A percentile compares a stretch with the other conserved stretches of the same genome.
Conservation (phyloP, 140 eudicot genomes). For the Cichorium intybus region DNA sequence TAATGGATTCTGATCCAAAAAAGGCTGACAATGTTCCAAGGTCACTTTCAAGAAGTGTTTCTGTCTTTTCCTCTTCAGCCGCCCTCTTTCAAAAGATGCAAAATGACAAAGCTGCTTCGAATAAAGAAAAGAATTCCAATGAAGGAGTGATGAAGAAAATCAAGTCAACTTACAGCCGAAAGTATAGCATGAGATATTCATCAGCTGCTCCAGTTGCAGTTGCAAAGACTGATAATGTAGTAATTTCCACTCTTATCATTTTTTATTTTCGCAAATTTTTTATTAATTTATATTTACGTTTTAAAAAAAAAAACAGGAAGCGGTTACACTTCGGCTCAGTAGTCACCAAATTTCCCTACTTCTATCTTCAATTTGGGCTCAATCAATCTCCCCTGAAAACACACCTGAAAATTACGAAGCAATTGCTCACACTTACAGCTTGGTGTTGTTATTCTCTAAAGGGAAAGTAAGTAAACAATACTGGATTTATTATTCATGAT, state of each 20-base stretch:
- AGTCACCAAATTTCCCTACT: slow-evolving; percentile 66
- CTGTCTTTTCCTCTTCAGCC: slow-evolving; percentile 79
- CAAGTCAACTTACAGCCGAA: slow-evolving; percentile 59
- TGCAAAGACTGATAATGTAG: slow-evolving; percentile 27
- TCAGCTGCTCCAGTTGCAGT: slow-evolving; percentile 23
- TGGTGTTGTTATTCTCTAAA: slow-evolving; percentile 62
- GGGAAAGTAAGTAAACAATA: slow-evolving; percentile 47
- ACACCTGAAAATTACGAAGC: slow-evolving; percentile 73
- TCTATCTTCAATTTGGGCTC: slow-evolving; percentile 72
- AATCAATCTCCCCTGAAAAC: slow-evolving; percentile 59
- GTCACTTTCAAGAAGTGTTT: slow-evolving; percentile 63
- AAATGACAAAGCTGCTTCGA: slow-evolving; percentile 32
- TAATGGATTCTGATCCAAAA: slow-evolving; percentile 16
- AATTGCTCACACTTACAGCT: slow-evolving; percentile 69
- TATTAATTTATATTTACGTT: neutral
- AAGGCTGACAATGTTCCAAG: slow-evolving; percentile 37
- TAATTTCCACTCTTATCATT: neutral
- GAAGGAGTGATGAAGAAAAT: slow-evolving; percentile 42
- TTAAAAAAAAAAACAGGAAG: slow-evolving; percentile 41
- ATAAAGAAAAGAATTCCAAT: slow-evolving; percentile 25
- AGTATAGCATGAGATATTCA: slow-evolving; percentile 28
- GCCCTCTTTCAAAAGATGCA: slow-evolving; percentile 66
- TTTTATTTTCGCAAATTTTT: neutral
- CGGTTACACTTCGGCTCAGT: slow-evolving; percentile 60
- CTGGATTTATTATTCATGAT: neutral